Conservation (phyloP, 352 stramenopile genomes). For the Globisporangium viniferum region DNA sequence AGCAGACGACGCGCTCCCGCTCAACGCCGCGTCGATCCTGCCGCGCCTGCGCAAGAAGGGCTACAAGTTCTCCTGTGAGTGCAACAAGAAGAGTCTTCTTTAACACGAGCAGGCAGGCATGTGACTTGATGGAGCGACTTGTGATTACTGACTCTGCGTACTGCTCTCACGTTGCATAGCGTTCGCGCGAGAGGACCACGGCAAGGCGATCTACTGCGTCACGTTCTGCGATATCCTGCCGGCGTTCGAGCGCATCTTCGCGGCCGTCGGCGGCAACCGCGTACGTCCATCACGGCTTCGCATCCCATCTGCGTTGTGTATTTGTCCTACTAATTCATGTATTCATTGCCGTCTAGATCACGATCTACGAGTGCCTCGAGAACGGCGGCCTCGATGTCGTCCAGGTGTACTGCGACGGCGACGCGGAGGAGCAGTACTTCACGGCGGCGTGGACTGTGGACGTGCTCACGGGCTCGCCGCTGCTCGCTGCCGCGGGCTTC, state of each 20-base stretch:
- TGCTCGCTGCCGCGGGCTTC: conserved; percentile 68
- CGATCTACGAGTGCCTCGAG: conserved; percentile 74
- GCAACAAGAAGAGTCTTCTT: too few species aligned
- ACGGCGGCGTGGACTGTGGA: conserved; percentile 75
- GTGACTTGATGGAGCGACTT: not conserved
- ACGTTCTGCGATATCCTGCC: conserved; percentile 67
- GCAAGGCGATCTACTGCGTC: conserved; percentile 75
- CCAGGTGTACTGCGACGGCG: conserved; percentile 77
- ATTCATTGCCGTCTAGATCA: conserved; percentile 34
- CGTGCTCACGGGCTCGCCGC: conserved; percentile 58
- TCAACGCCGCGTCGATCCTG: conserved; percentile 19
- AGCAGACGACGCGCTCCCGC: conserved; percentile 8
- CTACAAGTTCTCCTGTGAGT: conserved; percentile 22
- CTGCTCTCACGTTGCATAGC: conserved; percentile 22
- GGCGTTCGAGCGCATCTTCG: conserved; percentile 70
- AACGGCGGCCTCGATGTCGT: conserved; percentile 73
- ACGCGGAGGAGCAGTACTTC: conserved; percentile 79
- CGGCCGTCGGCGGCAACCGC: conserved; percentile 64
- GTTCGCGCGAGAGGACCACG: conserved; percentile 70
- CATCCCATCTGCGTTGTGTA: not conserved
- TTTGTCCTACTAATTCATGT: not conserved
- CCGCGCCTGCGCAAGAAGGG: conserved; percentile 21
- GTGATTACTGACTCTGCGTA: not conserved
- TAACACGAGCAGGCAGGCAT: too few species aligned
- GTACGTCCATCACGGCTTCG: conserved; percentile 25